Percentiles rank a stretch among this genome's conserved stretches.
phyloP scores from a whole-genome alignment of 805 yeast genomes.

The Ogataea henricii region DNA sequence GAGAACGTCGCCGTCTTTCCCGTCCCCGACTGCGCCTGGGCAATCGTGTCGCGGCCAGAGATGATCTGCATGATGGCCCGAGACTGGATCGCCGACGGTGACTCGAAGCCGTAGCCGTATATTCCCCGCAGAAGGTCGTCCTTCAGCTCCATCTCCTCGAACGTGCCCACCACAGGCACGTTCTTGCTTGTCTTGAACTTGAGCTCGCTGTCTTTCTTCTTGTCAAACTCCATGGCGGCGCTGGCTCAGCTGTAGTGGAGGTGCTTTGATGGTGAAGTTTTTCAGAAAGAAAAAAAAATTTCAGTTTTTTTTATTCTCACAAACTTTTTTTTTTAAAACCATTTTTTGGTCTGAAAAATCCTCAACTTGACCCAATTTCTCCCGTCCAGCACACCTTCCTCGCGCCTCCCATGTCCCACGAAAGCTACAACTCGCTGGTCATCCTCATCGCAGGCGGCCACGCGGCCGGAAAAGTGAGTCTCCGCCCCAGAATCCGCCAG shows the following conservation, averaged over 20 bases:
- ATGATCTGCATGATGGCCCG: slow-evolving; percentile 80
- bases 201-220: slow-evolving; percentile 57
- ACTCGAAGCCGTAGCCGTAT: slow-evolving; percentile 78
- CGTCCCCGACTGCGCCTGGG: slow-evolving; percentile 89
- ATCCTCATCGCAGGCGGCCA: slow-evolving; percentile 39
- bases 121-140: slow-evolving; percentile 63
- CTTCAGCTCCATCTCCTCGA: slow-evolving; percentile 76
- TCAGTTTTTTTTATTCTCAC: background rate
- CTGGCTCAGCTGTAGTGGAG: too few relatives aligned
- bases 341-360: background rate
- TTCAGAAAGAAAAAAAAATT: slow-evolving; percentile 17
- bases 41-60: slow-evolving; percentile 70
- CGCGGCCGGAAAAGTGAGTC: slow-evolving; percentile 37
- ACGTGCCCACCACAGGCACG: slow-evolving; percentile 51
- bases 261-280: background rate
- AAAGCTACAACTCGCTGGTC: slow-evolving; percentile 13
- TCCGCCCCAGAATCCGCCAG: too few relatives aligned
- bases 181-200: slow-evolving; percentile 65
- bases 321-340: background rate
- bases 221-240: slow-evolving; percentile 56
- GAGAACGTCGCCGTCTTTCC: slow-evolving; percentile 90
- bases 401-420: background rate
- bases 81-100: slow-evolving; percentile 81
- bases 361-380: background rate
- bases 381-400: background rate